Evolutionary conservation across 805 yeast species (phyloP).

Genomic region (Lachancea quebecensis): DNA sequence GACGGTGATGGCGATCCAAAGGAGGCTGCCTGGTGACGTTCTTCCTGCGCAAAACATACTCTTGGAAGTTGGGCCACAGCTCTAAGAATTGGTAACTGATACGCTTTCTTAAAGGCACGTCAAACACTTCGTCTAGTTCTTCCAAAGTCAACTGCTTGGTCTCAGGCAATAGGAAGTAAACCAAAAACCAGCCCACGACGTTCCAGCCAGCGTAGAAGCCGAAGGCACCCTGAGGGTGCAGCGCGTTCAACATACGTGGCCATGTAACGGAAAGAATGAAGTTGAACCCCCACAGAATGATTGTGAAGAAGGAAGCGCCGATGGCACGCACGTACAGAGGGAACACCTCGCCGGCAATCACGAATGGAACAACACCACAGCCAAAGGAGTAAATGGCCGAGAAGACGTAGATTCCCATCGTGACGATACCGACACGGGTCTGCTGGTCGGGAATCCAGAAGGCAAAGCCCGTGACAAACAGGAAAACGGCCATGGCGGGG

Average conservation of each 20-base stretch:
- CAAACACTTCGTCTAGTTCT: slow-evolving; percentile 65
- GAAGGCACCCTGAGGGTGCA: slow-evolving; percentile 78
- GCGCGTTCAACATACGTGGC: slow-evolving; percentile 63
- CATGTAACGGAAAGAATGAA: slow-evolving; percentile 66
- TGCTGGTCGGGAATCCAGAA: slow-evolving; percentile 54
- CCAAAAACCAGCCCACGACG: slow-evolving; percentile 58
- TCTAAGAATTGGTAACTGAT: slow-evolving; percentile 42
- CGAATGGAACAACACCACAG: slow-evolving; percentile 86
- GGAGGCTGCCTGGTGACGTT: slow-evolving; percentile 46
- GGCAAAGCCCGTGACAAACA: slow-evolving; percentile 59
- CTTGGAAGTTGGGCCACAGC: slow-evolving; percentile 39
- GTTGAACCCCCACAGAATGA: slow-evolving; percentile 69
- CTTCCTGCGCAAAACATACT: slow-evolving; percentile 40
- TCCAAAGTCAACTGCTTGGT: slow-evolving; percentile 61
- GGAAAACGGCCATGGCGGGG: slow-evolving; percentile 57
- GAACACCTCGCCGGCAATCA: slow-evolving; percentile 80
- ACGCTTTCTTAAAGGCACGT: slow-evolving; percentile 49
- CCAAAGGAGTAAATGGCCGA: slow-evolving; percentile 73
- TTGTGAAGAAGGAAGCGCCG: slow-evolving; percentile 75
- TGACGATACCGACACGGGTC: slow-evolving; percentile 59
- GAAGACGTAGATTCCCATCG: slow-evolving; percentile 68
- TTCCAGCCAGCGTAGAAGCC: slow-evolving; percentile 89
- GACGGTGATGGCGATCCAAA: slow-evolving; percentile 47
- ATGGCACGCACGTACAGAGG: slow-evolving; percentile 73
- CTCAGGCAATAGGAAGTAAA: slow-evolving; percentile 64